Conservation (phyloP, 2,329 filamentous ascomycete species). For the Penicillium brasilianum region DNA sequence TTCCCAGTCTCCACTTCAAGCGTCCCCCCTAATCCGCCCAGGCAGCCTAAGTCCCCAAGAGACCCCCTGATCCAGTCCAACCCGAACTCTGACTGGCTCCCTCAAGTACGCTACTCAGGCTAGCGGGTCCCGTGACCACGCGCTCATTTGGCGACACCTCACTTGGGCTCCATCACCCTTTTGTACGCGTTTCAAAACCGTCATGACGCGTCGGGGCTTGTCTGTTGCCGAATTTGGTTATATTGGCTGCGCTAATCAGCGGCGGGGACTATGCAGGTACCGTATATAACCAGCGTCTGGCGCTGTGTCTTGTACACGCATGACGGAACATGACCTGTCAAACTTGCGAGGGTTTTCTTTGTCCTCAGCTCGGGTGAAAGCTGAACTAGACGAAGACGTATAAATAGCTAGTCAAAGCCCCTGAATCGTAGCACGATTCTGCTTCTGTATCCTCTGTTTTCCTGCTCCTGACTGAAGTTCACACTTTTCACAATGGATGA, state of each 20-base stretch:
- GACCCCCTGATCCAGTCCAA: neutral
- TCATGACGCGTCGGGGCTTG: conserved; percentile 28
- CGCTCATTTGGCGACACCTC: conserved; percentile 43
- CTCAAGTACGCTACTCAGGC: conserved; percentile 2
- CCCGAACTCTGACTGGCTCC: conserved; percentile 29
- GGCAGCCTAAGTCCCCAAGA: neutral
- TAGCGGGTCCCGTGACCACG: conserved; percentile 41
- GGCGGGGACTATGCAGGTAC: neutral
- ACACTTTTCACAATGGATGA: neutral
- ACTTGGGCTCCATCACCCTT: conserved; percentile 29
- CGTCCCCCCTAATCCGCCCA: neutral
- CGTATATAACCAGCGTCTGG: conserved; percentile 12
- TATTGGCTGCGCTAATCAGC: conserved; percentile 16
- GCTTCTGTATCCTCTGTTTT: neutral
- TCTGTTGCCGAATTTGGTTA: conserved; percentile 19
- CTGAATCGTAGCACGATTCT: conserved; percentile 14
- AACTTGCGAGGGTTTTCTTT: neutral
- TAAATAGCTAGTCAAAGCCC: conserved; percentile 22
- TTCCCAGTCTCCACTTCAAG: conserved; percentile 21
- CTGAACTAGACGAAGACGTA: neutral
- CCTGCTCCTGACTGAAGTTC: neutral
- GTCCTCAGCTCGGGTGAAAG: neutral
- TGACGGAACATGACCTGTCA: neutral
- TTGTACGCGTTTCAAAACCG: conserved; percentile 39
- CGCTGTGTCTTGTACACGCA: conserved; percentile 13